These are phyloP conservation scores for Perilla frutescens DNA, from an alignment of 257 asterid species.

Conservation along the genomic window DNA sequence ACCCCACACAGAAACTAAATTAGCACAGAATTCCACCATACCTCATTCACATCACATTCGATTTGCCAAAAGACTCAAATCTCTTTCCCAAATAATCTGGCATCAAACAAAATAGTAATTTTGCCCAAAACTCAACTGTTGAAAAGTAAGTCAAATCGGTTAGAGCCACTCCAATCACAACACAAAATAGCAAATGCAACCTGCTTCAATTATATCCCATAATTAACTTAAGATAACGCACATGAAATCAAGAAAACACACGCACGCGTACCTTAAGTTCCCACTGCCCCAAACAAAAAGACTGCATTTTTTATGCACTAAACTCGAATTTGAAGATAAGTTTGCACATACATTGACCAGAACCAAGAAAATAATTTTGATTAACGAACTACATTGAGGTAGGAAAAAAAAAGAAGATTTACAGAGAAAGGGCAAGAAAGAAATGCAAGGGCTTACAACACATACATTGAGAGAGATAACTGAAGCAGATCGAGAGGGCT, in stretches of 20 bases:
- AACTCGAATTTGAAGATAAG: slow-evolving; percentile 27
- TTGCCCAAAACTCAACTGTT: slow-evolving; percentile 1
- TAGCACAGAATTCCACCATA: slow-evolving; percentile 19
- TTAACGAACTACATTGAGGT: slow-evolving; percentile 24
- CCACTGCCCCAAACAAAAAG: slow-evolving; percentile 2
- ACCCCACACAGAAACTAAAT: slow-evolving; percentile 22
- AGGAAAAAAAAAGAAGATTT: not conserved
- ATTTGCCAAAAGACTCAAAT: slow-evolving; percentile 10
- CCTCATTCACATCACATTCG: slow-evolving; percentile 6
- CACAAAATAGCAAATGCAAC: slow-evolving; percentile 22
- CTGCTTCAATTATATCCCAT: slow-evolving; percentile 12
- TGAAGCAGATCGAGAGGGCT: slow-evolving; percentile 39
- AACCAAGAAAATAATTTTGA: slow-evolving; percentile 7
- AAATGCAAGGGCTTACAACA: slow-evolving; percentile 42
- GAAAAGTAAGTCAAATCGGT: not conserved
- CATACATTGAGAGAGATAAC: slow-evolving; percentile 36
- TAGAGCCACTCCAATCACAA: slow-evolving; percentile 1
- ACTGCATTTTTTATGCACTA: slow-evolving; percentile 14
- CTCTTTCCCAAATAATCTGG: slow-evolving; percentile 20
- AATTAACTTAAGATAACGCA: slow-evolving; percentile 17
- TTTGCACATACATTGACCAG: slow-evolving; percentile 36
- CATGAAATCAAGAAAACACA: slow-evolving; percentile 16
- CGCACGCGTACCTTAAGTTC: slow-evolving; percentile 1
- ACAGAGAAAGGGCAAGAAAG: not conserved
- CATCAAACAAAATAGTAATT: not conserved